phyloP scores from a whole-genome alignment of 176 grass and related monocot genomes.

The Cenchrus americanus region DNA sequence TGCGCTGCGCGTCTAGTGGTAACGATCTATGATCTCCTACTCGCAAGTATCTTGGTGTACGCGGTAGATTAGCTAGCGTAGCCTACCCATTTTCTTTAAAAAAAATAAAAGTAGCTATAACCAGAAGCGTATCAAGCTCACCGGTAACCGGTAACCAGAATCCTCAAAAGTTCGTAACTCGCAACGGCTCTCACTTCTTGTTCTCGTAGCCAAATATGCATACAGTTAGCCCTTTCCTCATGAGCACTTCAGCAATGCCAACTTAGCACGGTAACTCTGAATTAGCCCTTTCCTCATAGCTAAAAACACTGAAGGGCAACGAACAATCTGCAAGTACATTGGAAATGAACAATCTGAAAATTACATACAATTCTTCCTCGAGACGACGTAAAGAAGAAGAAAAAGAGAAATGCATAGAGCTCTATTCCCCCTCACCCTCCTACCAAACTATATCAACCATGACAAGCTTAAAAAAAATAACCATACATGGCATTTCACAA shows the following conservation, averaged over 20 bases:
- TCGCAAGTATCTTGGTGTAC: no score
- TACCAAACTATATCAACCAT: slow-evolving; percentile 58
- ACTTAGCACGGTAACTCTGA: not conserved
- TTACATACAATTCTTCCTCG: slow-evolving; percentile 54
- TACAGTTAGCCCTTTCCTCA: not conserved
- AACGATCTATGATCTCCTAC: no score
- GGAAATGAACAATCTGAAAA: slow-evolving; percentile 26
- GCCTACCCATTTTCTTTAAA: no score
- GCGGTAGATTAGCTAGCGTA: no score
- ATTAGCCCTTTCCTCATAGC: slow-evolving; percentile 10
- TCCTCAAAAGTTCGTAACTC: no score
- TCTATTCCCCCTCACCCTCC: slow-evolving; percentile 46
- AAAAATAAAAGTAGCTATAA: no score
- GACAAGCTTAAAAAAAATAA: slow-evolving; percentile 58
- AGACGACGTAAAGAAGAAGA: slow-evolving; percentile 39
- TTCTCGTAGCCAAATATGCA: not conserved
- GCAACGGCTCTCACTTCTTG: no score
- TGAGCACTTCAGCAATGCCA: not conserved
- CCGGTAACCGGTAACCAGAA: no score
- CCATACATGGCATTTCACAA: slow-evolving; percentile 52
- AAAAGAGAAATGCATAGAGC: slow-evolving; percentile 40
- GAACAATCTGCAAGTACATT: slow-evolving; percentile 27
- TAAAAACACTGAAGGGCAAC: not conserved
- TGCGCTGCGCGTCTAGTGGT: no score
- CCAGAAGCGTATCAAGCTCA: no score